Evolutionary conservation across 1,139 yeast species (phyloP), one percentile per base, ranked within the genome.

Genomic region (Saccharomyces hybrid): DNA sequence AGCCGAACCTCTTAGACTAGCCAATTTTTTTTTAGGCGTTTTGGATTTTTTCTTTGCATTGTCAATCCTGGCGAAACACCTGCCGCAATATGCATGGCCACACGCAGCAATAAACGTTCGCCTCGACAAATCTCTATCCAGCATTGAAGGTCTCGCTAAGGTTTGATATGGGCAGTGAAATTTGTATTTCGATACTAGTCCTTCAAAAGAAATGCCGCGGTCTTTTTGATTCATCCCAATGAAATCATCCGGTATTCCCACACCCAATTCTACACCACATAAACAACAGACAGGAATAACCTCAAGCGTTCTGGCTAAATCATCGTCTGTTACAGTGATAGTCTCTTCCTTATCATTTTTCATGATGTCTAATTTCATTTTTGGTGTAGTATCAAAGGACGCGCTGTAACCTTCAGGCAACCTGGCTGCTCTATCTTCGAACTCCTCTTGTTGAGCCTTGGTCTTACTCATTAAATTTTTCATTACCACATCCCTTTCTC

Each of bases 31-130:
- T 56, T 64, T 66, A 2, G 66, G 52, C 32, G 54, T 52, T 46
- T 61, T 61, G 32, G 59, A 56, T 41, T 59, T 58, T 3, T 57
- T 56, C 53, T 63, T 60, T 2, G 71, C 70, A 54, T 63, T 63
- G 47, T 63, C 62, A 5, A 69, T 63, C 46, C 73, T 56, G 31
- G 62, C 63, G 20, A 86, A 87, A 72, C 97, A 90, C 52, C 93
- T 72, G 1, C 96, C 97, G 70, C 97, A 90, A 67, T 81, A 90
- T 0, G 84, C 79, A 72, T 90, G 97, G 0, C 97, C 97, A 73
- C 97, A 90, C 11, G 67, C 65, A 0, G 91, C 79, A 30, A 80
- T 78, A 66, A 85, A 89, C 4, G 86, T 80, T 57, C 93, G 76
- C 63, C 78, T 82, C 0, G 93, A 84, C 32, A 88, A 72, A 52